Conservation (phyloP, 202 grass and related monocot genomes). For the Schoenoplectus tabernaemontani region DNA sequence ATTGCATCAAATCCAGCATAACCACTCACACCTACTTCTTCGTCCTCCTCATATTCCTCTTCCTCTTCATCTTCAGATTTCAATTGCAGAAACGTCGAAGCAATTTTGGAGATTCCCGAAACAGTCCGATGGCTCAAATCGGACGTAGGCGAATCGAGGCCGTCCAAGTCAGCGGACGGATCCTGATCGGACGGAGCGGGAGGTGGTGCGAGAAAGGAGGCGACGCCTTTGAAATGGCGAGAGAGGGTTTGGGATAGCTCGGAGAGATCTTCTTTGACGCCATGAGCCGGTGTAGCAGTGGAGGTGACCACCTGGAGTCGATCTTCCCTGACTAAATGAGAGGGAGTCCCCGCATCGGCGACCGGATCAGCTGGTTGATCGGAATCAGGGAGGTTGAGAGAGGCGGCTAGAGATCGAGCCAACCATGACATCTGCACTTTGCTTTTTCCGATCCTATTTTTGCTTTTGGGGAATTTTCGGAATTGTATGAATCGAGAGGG, state of each 20-base stretch:
- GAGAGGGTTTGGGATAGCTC: conserved; percentile 75
- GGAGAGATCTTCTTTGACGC: conserved; percentile 94
- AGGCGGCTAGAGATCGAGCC: conserved; percentile 60
- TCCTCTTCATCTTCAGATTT: conserved; percentile 39
- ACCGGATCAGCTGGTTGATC: conserved; percentile 25
- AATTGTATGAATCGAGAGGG: conserved; percentile 30
- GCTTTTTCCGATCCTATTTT: conserved; percentile 21
- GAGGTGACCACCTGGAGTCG: conserved; percentile 18
- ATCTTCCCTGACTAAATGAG: conserved; percentile 17
- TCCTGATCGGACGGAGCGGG: conserved; percentile 13
- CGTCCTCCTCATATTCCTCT: background rate
- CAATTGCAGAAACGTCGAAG: conserved; percentile 60
- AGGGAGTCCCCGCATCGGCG: background rate
- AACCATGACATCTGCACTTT: conserved; percentile 81
- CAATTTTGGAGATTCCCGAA: conserved; percentile 67
- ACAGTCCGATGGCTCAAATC: conserved; percentile 61
- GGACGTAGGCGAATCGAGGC: conserved; percentile 57
- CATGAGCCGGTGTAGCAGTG: conserved; percentile 37
- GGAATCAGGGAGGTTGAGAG: conserved; percentile 40
- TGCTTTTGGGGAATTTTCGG: conserved; percentile 14
- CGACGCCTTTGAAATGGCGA: conserved; percentile 80
- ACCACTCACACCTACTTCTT: conserved; percentile 14
- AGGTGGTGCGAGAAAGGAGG: conserved; percentile 59
- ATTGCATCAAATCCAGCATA: conserved; percentile 49
- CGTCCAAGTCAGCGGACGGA: conserved; percentile 4